Evolutionary conservation across 192 early-diverging fungal genomes (phyloP).

Genomic region (Endogone sp.): DNA sequence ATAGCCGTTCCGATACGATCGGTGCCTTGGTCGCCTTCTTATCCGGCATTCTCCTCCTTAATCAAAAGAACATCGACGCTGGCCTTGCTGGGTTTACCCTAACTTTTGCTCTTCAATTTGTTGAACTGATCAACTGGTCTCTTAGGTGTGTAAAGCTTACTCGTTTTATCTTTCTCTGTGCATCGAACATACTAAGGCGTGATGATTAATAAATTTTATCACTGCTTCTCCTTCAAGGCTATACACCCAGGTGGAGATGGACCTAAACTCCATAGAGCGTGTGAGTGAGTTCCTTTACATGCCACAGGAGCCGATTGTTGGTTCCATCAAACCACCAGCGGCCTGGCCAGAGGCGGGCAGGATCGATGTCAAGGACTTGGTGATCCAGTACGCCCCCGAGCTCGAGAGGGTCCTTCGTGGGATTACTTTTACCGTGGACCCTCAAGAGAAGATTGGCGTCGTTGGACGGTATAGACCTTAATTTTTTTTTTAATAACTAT

Average conservation of each 20-base stretch:
- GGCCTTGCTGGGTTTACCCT: conserved; percentile 86
- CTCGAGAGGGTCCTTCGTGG: conserved; percentile 62
- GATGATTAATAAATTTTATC: background rate
- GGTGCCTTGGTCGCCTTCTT: conserved; percentile 67
- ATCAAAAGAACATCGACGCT: conserved; percentile 52
- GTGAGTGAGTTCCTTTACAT: conserved; percentile 68
- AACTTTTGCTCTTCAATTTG: conserved; percentile 73
- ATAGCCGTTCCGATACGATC: conserved; percentile 66
- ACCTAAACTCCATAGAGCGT: conserved; percentile 76
- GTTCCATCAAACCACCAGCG: conserved; percentile 34
- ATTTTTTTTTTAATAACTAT: background rate
- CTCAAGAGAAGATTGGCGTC: conserved; percentile 69
- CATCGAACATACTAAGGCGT: background rate
- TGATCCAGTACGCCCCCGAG: conserved; percentile 68
- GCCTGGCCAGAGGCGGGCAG: conserved; percentile 61
- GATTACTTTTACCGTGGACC: conserved; percentile 56
- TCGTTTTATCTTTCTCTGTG: too few species aligned
- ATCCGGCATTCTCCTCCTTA: conserved; percentile 61
- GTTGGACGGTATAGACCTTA: conserved; percentile 51
- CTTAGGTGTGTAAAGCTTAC: conserved; percentile 36
- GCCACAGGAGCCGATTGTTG: conserved; percentile 61
- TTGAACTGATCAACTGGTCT: conserved; percentile 66
- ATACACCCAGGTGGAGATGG: conserved; percentile 74
- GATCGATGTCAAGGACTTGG: conserved; percentile 59
- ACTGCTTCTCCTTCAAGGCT: conserved; percentile 23